phyloP scores from a whole-genome alignment of 78 protist species.

The Polysphondylium violaceum region DNA sequence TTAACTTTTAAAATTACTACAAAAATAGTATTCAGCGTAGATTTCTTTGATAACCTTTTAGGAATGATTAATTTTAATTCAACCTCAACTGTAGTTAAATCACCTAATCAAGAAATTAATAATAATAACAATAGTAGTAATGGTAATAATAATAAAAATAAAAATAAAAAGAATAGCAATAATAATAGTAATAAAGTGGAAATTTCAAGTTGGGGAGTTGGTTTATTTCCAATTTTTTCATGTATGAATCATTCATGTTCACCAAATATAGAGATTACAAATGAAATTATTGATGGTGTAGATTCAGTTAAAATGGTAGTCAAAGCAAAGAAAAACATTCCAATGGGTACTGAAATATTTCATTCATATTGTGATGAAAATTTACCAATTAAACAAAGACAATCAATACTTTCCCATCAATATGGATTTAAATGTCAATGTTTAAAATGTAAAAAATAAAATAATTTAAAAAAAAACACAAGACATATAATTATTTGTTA shows the following conservation, averaged over 20 bases:
- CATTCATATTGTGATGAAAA: conserved; percentile 46
- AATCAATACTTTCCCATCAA: conserved; percentile 31
- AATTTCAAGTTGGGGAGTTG: conserved; percentile 45
- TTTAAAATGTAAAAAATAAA: conserved; percentile 37
- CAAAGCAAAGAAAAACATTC: conserved; percentile 42
- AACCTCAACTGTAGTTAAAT: conserved; percentile 45
- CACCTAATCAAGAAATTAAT: not conserved
- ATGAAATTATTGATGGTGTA: conserved; percentile 60
- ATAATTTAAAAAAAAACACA: too few species aligned
- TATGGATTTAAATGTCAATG: conserved; percentile 65
- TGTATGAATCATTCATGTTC: conserved; percentile 78
- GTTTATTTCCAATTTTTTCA: conserved; percentile 63
- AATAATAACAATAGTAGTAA: not conserved
- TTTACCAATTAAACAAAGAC: conserved; percentile 41
- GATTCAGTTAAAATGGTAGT: conserved; percentile 22
- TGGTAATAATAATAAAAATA: not conserved
- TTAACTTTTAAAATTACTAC: not conserved
- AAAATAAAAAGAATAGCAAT: not conserved
- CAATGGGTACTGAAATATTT: conserved; percentile 41
- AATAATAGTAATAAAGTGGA: not conserved
- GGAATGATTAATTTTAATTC: conserved; percentile 65
- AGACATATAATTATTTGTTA: not conserved
- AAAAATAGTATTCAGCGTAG: conserved; percentile 50
- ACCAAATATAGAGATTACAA: conserved; percentile 59
- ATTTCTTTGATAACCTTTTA: conserved; percentile 62